Percentiles rank a stretch among this genome's conserved stretches.
phyloP scores from a whole-genome alignment of 2,329 filamentous ascomycete species.

The Diaporthe velutina region DNA sequence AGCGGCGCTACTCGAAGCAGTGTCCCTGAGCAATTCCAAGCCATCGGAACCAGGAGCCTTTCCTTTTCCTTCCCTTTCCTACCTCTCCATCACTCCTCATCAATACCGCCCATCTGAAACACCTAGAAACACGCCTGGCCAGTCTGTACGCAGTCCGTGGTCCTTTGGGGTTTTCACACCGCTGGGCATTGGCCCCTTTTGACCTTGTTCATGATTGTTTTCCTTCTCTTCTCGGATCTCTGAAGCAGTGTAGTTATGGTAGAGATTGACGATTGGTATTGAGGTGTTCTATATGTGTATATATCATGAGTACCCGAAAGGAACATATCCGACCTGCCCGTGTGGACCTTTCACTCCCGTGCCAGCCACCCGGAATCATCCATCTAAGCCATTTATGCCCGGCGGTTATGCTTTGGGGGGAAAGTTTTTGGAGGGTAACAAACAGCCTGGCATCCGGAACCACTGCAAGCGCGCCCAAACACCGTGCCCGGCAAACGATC shows the following conservation, averaged over 20 bases:
- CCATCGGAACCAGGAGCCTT: neutral
- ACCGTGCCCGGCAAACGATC: neutral
- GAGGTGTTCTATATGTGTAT: slow-evolving; percentile 10
- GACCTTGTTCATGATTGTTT: accelerated
- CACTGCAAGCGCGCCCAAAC: slow-evolving; percentile 8
- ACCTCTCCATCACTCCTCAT: accelerated
- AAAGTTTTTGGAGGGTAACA: neutral
- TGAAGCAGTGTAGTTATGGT: neutral
- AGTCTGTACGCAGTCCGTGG: neutral
- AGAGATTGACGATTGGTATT: slow-evolving; percentile 11
- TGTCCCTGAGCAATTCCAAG: too few relatives aligned
- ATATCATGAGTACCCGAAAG: neutral
- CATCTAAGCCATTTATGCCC: neutral
- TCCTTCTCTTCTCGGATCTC: neutral
- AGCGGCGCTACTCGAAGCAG: neutral
- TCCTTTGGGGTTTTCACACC: neutral
- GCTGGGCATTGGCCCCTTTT: neutral
- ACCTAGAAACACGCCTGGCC: too few relatives aligned
- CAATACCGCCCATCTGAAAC: too few relatives aligned
- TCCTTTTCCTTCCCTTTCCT: too few relatives aligned
- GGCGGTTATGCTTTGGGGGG: neutral
- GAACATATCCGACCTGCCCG: neutral
- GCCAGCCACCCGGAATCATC: neutral
- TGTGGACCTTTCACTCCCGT: neutral
- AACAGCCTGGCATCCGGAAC: neutral